Evolutionary conservation across 1,139 yeast genomes (phyloP).

Genomic region (Geotrichum carabidarum): DNA sequence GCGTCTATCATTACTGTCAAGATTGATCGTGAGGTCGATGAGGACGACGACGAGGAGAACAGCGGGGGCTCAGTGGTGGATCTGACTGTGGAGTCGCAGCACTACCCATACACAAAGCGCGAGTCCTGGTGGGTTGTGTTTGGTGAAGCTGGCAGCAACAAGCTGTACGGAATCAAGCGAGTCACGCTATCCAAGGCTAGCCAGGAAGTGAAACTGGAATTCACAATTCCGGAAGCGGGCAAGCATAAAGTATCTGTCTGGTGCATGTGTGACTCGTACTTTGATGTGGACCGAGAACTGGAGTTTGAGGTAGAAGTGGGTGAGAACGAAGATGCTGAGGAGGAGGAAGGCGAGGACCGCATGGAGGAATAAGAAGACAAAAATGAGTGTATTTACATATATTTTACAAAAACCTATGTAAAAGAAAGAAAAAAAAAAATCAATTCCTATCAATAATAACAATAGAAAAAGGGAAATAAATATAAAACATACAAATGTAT

Average conservation of each 20-base stretch:
- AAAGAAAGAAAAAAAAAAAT: background rate
- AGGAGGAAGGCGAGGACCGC: slow-evolving; percentile 22
- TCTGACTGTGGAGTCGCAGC: slow-evolving; percentile 48
- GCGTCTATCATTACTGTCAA: slow-evolving; percentile 48
- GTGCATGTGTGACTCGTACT: slow-evolving; percentile 87
- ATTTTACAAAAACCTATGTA: background rate
- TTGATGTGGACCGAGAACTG: slow-evolving; percentile 85
- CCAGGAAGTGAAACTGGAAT: slow-evolving; percentile 51
- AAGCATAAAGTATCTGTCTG: slow-evolving; percentile 59
- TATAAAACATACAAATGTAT: background rate
- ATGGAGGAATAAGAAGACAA: background rate
- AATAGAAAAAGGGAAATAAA: background rate
- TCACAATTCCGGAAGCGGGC: slow-evolving; percentile 59
- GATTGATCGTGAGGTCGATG: slow-evolving; percentile 64
- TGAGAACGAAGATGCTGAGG: slow-evolving; percentile 36
- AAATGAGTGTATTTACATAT: background rate
- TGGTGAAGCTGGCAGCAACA: slow-evolving; percentile 58
- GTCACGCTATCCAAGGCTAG: slow-evolving; percentile 50
- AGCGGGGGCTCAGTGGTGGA: slow-evolving; percentile 50
- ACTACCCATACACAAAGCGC: slow-evolving; percentile 53
- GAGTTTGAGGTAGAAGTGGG: slow-evolving; percentile 47
- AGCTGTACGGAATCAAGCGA: slow-evolving; percentile 70
- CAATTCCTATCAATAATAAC: background rate
- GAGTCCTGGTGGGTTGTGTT: slow-evolving; percentile 78
- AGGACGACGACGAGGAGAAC: slow-evolving; percentile 53